A percentile compares a stretch with the other conserved stretches of the same genome.
Conservation (phyloP, 1,139 yeast species). For the Magnusiomyces suaveolens region DNA sequence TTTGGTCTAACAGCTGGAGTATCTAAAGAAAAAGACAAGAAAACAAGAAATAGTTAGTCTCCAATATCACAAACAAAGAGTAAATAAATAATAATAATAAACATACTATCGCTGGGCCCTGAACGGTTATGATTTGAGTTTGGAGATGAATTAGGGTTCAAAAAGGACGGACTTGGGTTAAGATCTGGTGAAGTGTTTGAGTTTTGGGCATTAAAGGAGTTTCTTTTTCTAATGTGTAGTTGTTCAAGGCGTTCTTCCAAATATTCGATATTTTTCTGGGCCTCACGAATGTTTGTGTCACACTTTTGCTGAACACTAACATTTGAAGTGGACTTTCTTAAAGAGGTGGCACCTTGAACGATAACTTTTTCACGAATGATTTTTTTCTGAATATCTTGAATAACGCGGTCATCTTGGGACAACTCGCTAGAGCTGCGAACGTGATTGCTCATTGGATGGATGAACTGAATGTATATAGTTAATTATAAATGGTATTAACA, state of each 20-base stretch:
- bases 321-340: slow-evolving; percentile 70
- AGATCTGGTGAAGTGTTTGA: slow-evolving; percentile 1
- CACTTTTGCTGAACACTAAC: slow-evolving; percentile 81
- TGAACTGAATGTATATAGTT: neutral
- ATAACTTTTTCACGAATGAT: slow-evolving; percentile 82
- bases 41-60: too few relatives aligned
- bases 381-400: slow-evolving; percentile 64
- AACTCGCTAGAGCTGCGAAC: slow-evolving; percentile 8
- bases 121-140: neutral
- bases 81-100: neutral
- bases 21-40: neutral
- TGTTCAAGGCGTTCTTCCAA: slow-evolving; percentile 68
- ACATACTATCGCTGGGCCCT: neutral
- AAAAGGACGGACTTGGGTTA: neutral
- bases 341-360: slow-evolving; percentile 74
- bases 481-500: neutral
- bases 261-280: slow-evolving; percentile 83
- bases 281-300: slow-evolving; percentile 82
- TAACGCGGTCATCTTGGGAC: slow-evolving; percentile 22
- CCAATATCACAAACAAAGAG: neutral
- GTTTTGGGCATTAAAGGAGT: slow-evolving; percentile 4
- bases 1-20: slow-evolving; percentile 19
- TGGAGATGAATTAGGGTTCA: neutral
- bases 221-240: slow-evolving; percentile 36
- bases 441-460: slow-evolving; percentile 1